Conservation (phyloP, 495 filamentous ascomycete species). For the Gamarada debralockiae region DNA sequence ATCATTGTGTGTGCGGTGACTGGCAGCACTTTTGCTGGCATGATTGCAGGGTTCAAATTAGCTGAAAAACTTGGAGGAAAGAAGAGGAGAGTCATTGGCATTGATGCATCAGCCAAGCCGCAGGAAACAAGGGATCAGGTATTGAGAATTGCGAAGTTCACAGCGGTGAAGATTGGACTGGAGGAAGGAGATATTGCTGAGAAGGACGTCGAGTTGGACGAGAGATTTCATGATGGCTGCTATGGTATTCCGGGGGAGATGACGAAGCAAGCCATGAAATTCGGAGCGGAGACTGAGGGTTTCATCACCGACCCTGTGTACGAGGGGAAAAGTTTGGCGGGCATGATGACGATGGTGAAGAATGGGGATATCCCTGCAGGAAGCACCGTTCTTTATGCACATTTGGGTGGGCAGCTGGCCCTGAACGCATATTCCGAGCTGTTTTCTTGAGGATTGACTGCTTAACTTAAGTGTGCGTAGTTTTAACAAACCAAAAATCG, state of each 20-base stretch:
- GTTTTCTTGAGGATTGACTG: too few relatives aligned
- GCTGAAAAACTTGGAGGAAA: conserved; percentile 38
- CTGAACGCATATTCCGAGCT: conserved; percentile 49
- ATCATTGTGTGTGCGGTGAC: conserved; percentile 61
- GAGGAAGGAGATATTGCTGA: conserved; percentile 48
- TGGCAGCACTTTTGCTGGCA: conserved; percentile 58
- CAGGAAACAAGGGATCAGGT: conserved; percentile 53
- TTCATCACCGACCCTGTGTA: conserved; percentile 69
- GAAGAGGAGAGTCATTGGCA: conserved; percentile 51
- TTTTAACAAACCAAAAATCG: too few relatives aligned
- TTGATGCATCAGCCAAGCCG: conserved; percentile 58
- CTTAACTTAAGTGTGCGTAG: too few relatives aligned
- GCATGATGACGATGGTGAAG: conserved; percentile 59
- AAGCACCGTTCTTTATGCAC: conserved; percentile 59
- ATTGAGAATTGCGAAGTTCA: conserved; percentile 54
- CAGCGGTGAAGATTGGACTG: conserved; percentile 54
- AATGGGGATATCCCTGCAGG: conserved; percentile 47
- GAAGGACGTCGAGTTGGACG: conserved; percentile 51
- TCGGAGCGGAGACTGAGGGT: conserved; percentile 55
- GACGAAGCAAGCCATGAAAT: conserved; percentile 59
- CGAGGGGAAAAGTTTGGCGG: conserved; percentile 63
- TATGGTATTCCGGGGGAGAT: conserved; percentile 55
- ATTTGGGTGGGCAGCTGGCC: conserved; percentile 60
- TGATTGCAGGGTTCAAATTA: conserved; percentile 61
- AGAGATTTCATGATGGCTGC: conserved; percentile 55